phyloP scores from a whole-genome alignment of 371 early-diverging fungal genomes.

The Mucor saturninus region DNA sequence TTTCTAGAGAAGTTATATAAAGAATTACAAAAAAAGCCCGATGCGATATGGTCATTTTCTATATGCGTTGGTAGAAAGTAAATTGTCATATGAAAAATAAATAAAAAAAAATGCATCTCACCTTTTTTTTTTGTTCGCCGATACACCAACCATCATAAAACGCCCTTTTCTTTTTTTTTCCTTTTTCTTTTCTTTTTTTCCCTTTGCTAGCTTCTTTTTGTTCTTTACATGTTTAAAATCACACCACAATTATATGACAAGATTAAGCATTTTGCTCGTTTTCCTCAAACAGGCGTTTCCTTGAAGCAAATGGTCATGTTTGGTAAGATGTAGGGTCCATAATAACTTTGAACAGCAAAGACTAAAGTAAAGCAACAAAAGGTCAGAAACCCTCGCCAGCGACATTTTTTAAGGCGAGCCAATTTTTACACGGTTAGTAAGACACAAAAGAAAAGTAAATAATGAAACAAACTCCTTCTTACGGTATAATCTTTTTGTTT shows the following conservation, averaged over 20 bases:
- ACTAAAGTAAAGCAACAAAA: slow-evolving; percentile 25
- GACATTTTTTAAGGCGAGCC: slow-evolving; percentile 87
- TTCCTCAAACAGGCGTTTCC: slow-evolving; percentile 92
- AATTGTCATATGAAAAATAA: not conserved
- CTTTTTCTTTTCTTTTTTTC: not conserved
- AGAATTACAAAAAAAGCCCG: slow-evolving; percentile 24
- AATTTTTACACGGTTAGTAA: slow-evolving; percentile 79
- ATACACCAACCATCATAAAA: not conserved
- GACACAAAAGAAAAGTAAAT: not conserved
- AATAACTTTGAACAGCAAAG: not conserved
- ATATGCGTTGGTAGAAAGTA: slow-evolving; percentile 28
- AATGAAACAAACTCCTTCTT: not conserved
- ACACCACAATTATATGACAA: slow-evolving; percentile 69
- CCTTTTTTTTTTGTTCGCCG: not conserved
- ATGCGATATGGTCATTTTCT: slow-evolving; percentile 27
- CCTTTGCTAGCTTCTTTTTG: not conserved
- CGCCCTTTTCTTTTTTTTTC: slow-evolving; percentile 7
- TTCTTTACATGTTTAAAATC: slow-evolving; percentile 55
- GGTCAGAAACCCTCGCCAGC: slow-evolving; percentile 83
- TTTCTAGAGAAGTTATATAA: slow-evolving; percentile 23
- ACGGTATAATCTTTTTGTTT: not conserved
- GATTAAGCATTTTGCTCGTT: slow-evolving; percentile 75
- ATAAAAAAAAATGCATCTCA: not conserved
- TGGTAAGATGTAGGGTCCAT: not conserved
- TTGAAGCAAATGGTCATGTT: slow-evolving; percentile 72